phyloP scores from a whole-genome alignment of 2,329 filamentous ascomycete species.

The Neopestalotiopsis rosae region DNA sequence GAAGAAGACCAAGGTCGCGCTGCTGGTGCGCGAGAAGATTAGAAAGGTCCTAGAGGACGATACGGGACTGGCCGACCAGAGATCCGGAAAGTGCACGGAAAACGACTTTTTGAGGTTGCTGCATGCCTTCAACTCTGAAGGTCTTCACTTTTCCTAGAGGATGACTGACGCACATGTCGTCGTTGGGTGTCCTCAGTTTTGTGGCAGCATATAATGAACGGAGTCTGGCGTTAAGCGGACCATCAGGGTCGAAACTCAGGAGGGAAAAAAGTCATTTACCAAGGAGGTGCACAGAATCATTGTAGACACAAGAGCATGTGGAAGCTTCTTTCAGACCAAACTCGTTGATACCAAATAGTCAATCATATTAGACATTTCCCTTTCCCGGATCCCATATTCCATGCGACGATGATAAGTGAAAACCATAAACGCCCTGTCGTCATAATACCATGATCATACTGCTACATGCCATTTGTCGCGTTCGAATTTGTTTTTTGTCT shows the following conservation, averaged over 20 bases:
- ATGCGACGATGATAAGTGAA: background rate
- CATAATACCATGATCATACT: slow-evolving; percentile 2
- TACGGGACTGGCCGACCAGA: slow-evolving; percentile 80
- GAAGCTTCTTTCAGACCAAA: background rate
- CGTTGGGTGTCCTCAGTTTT: background rate
- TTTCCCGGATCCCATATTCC: background rate
- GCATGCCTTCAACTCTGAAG: slow-evolving; percentile 85
- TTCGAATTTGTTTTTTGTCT: too few relatives aligned
- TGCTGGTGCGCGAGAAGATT: slow-evolving; percentile 87
- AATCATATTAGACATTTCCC: background rate
- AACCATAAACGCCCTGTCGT: background rate
- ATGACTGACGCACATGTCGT: background rate
- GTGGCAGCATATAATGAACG: background rate
- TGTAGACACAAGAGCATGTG: background rate
- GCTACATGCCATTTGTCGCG: background rate
- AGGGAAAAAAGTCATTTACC: background rate
- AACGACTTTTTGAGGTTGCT: slow-evolving; percentile 87
- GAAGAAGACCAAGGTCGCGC: slow-evolving; percentile 79
- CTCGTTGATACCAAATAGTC: background rate
- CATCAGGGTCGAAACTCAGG: background rate
- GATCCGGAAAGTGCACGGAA: slow-evolving; percentile 87
- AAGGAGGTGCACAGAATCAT: background rate
- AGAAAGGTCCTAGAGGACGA: slow-evolving; percentile 81
- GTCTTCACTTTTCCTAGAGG: slow-evolving; percentile 82
- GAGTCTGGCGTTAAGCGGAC: slow-evolving; percentile 1